These are phyloP conservation scores for Strobilomyces confusus DNA, from an alignment of 768 basidiomycete genomes.

Conservation along the genomic window DNA sequence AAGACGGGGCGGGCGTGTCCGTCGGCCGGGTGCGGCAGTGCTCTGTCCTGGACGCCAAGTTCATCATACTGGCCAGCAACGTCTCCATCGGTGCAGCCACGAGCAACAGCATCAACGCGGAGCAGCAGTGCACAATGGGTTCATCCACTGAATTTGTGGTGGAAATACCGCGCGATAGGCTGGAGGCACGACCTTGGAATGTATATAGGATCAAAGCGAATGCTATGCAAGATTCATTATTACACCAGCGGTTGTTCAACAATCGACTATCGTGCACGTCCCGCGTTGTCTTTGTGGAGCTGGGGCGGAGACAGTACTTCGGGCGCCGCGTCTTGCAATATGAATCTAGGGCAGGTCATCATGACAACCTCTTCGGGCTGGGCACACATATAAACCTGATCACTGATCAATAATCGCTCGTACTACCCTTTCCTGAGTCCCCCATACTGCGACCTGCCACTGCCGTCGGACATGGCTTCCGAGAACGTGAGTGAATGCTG, in stretches of 20 bases:
- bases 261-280: too few species aligned
- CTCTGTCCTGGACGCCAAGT: slow-evolving; percentile 91
- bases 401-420: too few species aligned
- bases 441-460: too few species aligned
- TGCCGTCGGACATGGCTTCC: too few species aligned
- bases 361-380: too few species aligned
- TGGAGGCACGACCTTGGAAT: neutral
- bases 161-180: neutral
- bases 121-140: slow-evolving; percentile 83
- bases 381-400: too few species aligned
- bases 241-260: neutral
- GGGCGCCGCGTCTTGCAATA: too few species aligned
- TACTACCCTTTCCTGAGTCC: too few species aligned
- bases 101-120: slow-evolving; percentile 94
- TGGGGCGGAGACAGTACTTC: too few species aligned
- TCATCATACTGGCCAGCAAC: slow-evolving; percentile 89
- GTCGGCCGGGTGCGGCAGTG: slow-evolving; percentile 88
- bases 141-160: slow-evolving; percentile 25
- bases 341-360: too few species aligned
- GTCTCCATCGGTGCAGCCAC: slow-evolving; percentile 96
- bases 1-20: slow-evolving; percentile 76
- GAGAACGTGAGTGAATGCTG: too few species aligned
- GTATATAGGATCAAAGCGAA: slow-evolving; percentile 5
- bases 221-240: slow-evolving; percentile 9
- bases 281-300: too few species aligned